Conservation (phyloP, 331 rosid species). For the Ulmus americana region DNA sequence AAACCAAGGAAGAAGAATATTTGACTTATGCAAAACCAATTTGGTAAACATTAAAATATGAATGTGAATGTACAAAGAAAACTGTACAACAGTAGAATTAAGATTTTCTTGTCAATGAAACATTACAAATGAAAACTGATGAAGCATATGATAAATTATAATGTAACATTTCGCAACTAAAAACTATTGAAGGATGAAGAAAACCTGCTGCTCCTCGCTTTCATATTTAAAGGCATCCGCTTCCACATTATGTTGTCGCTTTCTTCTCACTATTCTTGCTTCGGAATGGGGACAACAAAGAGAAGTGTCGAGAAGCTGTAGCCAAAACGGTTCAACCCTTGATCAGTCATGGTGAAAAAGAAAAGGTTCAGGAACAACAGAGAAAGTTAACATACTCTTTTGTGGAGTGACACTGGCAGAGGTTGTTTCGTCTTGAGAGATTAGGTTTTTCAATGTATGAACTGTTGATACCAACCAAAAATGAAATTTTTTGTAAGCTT, state of each 20-base stretch:
- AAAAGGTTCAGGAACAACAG: not conserved
- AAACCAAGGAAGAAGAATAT: not conserved
- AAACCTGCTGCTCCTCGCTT: slow-evolving; percentile 29
- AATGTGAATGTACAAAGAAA: not conserved
- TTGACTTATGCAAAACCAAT: slow-evolving; percentile 4
- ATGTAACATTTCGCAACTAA: slow-evolving; percentile 2
- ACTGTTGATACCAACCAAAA: slow-evolving; percentile 44
- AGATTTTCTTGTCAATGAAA: slow-evolving; percentile 2
- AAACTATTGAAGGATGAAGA: slow-evolving; percentile 4
- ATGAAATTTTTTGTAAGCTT: not conserved
- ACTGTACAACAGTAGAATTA: slow-evolving; percentile 11
- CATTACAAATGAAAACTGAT: not conserved
- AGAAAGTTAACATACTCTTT: slow-evolving; percentile 55
- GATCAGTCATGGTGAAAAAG: not conserved
- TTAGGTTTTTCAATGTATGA: slow-evolving; percentile 75
- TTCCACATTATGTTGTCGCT: slow-evolving; percentile 34
- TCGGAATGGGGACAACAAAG: slow-evolving; percentile 83
- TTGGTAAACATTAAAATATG: slow-evolving; percentile 5
- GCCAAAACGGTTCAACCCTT: slow-evolving; percentile 16
- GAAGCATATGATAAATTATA: not conserved
- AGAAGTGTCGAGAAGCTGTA: slow-evolving; percentile 85
- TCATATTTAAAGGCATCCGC: slow-evolving; percentile 19
- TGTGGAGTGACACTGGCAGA: slow-evolving; percentile 46
- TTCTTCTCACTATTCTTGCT: slow-evolving; percentile 78
- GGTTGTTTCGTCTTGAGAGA: slow-evolving; percentile 77